A percentile compares a stretch with the other conserved stretches of the same genome.
phyloP scores from a whole-genome alignment of 2,329 filamentous ascomycete genomes.

The Fusarium sp. region DNA sequence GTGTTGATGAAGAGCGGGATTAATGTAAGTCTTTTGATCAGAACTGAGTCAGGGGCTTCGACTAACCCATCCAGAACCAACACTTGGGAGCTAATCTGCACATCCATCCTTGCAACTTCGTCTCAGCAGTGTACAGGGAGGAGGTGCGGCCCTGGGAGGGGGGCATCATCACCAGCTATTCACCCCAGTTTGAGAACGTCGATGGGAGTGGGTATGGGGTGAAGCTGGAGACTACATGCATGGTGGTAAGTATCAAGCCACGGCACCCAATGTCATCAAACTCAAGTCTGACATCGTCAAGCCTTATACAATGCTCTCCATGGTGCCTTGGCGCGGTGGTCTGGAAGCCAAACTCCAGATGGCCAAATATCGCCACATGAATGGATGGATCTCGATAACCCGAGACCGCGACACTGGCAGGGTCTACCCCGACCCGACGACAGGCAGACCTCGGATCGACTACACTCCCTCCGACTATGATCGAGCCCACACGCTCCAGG shows the following conservation, averaged over 20 bases:
- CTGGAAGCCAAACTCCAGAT: constrained; percentile 75
- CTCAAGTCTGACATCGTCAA: constrained; percentile 47
- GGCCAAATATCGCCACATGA: constrained; percentile 72
- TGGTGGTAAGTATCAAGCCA: constrained; percentile 60
- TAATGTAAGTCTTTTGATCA: constrained; percentile 56
- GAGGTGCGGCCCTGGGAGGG: constrained; percentile 76
- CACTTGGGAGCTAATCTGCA: constrained; percentile 85
- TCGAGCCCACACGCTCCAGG: constrained; percentile 73
- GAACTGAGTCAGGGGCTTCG: neutral
- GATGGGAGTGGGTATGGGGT: constrained; percentile 81
- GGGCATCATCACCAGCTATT: constrained; percentile 79
- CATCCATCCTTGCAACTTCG: constrained; percentile 74
- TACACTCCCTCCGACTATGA: constrained; percentile 78
- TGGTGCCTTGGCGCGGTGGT: constrained; percentile 71
- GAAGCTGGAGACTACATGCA: constrained; percentile 79
- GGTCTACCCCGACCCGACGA: constrained; percentile 74
- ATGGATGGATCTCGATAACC: constrained; percentile 74
- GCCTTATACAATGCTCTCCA: constrained; percentile 69
- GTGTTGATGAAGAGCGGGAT: constrained; percentile 80
- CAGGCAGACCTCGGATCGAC: constrained; percentile 69
- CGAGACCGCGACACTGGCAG: constrained; percentile 79
- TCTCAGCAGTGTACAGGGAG: constrained; percentile 70
- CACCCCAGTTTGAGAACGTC: constrained; percentile 79
- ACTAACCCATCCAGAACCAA: constrained; percentile 62
- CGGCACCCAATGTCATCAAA: neutral